A percentile compares a stretch with the other conserved stretches of the same genome.
phyloP scores from a whole-genome alignment of 164 flowering plant genomes.

The Umbilicus rupestris region DNA sequence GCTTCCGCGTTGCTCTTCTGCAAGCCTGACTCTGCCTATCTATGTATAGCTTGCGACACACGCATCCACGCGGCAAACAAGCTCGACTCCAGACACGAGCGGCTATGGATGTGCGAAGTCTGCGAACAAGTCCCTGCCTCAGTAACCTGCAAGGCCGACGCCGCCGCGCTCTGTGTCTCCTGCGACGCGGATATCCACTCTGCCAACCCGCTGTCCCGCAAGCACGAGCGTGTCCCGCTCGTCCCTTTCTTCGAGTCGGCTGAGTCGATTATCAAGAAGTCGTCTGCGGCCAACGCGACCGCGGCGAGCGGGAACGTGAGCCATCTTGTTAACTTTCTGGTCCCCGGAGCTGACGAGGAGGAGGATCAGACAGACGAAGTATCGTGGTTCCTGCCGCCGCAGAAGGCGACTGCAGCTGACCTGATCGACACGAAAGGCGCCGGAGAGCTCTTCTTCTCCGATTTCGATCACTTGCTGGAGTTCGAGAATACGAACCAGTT shows the following conservation, averaged over 20 bases:
- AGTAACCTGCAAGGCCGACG: constrained; percentile 55
- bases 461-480: neutral
- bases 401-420: neutral
- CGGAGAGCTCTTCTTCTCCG: neutral
- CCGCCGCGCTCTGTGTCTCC: constrained; percentile 44
- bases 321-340: constrained; percentile 8
- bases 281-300: constrained; percentile 5
- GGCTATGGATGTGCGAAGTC: constrained; percentile 52
- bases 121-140: constrained; percentile 58
- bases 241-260: constrained; percentile 35
- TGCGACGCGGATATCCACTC: constrained; percentile 62
- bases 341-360: constrained; percentile 7
- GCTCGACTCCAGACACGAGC: constrained; percentile 37
- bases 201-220: constrained; percentile 55
- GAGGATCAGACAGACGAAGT: neutral
- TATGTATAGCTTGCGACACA: constrained; percentile 36
- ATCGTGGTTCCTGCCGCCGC: neutral
- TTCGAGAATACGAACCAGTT: constrained; percentile 4
- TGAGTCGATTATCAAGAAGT: constrained; percentile 17
- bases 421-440: neutral
- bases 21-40: constrained; percentile 36
- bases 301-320: neutral
- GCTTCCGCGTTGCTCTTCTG: constrained; percentile 34
- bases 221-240: constrained; percentile 47
- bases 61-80: constrained; percentile 32